Conservation (phyloP, 257 asterid species). For the Jaltomata sinuosa region DNA sequence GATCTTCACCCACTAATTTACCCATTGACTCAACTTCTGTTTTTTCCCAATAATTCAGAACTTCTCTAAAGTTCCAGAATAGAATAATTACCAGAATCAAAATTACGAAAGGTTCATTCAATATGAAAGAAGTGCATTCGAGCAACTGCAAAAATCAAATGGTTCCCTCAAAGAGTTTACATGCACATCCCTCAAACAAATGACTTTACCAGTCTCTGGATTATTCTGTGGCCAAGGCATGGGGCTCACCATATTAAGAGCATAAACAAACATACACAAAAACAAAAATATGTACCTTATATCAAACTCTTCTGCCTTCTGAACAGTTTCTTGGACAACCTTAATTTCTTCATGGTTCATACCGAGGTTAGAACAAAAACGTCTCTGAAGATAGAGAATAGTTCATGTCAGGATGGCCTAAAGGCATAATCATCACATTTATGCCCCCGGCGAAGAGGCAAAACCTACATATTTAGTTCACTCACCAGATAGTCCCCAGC, state of each 20-base stretch:
- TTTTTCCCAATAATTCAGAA: neutral
- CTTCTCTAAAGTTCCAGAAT: neutral
- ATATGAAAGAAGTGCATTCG: neutral
- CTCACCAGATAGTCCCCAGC: conserved; percentile 94
- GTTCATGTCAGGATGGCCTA: neutral
- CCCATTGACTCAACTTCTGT: too few species aligned
- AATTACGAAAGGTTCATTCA: neutral
- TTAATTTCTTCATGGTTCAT: conserved; percentile 75
- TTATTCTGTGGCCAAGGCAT: neutral
- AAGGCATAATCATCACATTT: neutral
- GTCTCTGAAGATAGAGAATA: conserved; percentile 37
- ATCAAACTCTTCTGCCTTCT: conserved; percentile 77
- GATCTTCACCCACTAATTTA: neutral
- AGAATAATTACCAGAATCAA: neutral
- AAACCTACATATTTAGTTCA: neutral
- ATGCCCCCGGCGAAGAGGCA: neutral
- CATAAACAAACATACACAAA: neutral
- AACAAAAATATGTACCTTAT: conserved; percentile 38
- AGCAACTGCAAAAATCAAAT: neutral
- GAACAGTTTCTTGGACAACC: conserved; percentile 89
- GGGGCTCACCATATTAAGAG: neutral
- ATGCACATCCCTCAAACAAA: neutral
- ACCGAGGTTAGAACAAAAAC: conserved; percentile 90
- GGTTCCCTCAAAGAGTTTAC: neutral
- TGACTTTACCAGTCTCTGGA: neutral